Conservation (phyloP, 164 flowering plant species). For the Sedum album region DNA sequence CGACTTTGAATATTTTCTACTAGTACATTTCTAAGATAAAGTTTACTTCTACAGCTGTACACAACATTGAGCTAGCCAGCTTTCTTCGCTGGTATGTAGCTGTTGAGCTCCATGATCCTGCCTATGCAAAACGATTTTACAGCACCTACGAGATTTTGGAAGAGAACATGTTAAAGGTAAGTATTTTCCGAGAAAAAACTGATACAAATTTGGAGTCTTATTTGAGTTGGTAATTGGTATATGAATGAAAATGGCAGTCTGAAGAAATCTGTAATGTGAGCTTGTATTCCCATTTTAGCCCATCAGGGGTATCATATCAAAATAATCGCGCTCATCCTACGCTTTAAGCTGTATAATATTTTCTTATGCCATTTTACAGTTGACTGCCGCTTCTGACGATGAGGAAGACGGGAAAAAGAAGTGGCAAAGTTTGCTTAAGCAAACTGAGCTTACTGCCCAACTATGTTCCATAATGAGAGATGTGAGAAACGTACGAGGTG, state of each 20-base stretch:
- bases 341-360: not conserved
- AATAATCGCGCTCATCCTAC: not conserved
- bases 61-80: conserved; percentile 93
- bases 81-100: conserved; percentile 98
- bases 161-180: conserved; percentile 86
- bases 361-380: conserved; percentile 25
- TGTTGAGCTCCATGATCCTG: conserved; percentile 96
- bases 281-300: no score
- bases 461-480: conserved; percentile 88
- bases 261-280: not conserved
- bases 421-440: conserved; percentile 97
- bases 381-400: conserved; percentile 53
- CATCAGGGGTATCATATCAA: no score
- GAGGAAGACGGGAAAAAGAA: conserved; percentile 77
- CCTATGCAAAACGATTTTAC: conserved; percentile 87
- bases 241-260: not conserved
- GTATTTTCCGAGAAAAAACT: not conserved
- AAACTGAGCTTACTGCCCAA: conserved; percentile 95
- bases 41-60: conserved; percentile 47
- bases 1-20: conserved; percentile 2
- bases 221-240: no score
- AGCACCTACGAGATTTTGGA: conserved; percentile 81
- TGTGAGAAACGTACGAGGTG: conserved; percentile 91
- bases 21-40: not conserved
- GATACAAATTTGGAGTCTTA: not conserved